Evolutionary conservation across 2,329 filamentous ascomycete genomes (phyloP).

Genomic region (Cladosporium colombiae): DNA sequence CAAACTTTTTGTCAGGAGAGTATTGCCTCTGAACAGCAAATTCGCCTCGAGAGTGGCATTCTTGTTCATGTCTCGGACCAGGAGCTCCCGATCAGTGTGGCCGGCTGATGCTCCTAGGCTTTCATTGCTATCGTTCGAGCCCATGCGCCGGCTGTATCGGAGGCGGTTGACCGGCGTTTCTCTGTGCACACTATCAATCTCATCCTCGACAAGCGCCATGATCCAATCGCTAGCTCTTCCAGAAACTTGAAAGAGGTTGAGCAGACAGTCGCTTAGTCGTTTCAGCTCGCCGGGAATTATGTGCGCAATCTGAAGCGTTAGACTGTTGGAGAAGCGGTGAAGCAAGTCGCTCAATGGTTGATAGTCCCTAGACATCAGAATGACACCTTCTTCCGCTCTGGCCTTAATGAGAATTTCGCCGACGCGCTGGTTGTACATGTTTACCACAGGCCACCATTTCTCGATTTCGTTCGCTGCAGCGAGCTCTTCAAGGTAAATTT

Average conservation of each 20-base stretch:
- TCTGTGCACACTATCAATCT: slow-evolving; percentile 89
- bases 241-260: slow-evolving; percentile 95
- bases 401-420: slow-evolving; percentile 84
- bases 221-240: slow-evolving; percentile 85
- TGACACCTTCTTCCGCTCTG: slow-evolving; percentile 83
- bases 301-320: slow-evolving; percentile 82
- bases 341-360: slow-evolving; percentile 77
- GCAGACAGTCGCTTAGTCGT: slow-evolving; percentile 77
- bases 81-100: slow-evolving; percentile 64
- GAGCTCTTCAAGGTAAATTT: slow-evolving; percentile 76
- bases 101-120: slow-evolving; percentile 37
- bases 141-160: slow-evolving; percentile 66
- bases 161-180: slow-evolving; percentile 69
- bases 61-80: slow-evolving; percentile 76
- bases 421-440: slow-evolving; percentile 72
- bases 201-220: slow-evolving; percentile 89
- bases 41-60: slow-evolving; percentile 86
- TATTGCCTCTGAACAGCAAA: slow-evolving; percentile 91
- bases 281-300: slow-evolving; percentile 76
- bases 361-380: slow-evolving; percentile 85
- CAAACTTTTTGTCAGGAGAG: slow-evolving; percentile 85
- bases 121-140: slow-evolving; percentile 69
- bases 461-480: slow-evolving; percentile 77
- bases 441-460: slow-evolving; percentile 79
- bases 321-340: slow-evolving; percentile 77